Percentiles rank a stretch among this genome's conserved stretches.
These are phyloP conservation scores for Eucalyptus virginea DNA, from an alignment of 345 rosid species.

Conservation along the genomic window DNA sequence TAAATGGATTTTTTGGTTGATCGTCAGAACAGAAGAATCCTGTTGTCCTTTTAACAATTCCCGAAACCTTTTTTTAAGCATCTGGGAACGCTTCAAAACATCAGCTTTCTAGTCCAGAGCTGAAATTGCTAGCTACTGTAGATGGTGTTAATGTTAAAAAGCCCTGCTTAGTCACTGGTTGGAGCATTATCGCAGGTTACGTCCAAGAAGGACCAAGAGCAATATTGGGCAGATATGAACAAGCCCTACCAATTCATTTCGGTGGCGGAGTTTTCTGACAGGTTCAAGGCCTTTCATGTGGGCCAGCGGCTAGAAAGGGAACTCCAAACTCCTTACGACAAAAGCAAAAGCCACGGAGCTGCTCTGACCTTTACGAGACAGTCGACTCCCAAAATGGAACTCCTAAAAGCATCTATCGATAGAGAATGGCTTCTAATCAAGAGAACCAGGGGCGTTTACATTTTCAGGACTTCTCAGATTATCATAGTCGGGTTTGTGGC, in stretches of 20 bases:
- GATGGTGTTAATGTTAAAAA: background rate
- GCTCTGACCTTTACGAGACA: slow-evolving; percentile 13
- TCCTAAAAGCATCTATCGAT: slow-evolving; percentile 21
- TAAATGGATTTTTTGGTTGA: background rate
- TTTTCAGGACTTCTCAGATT: slow-evolving; percentile 25
- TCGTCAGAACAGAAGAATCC: background rate
- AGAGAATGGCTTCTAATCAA: slow-evolving; percentile 27
- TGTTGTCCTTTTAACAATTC: background rate
- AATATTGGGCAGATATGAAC: slow-evolving; percentile 14
- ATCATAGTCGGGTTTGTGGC: slow-evolving; percentile 35
- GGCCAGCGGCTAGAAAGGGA: slow-evolving; percentile 7
- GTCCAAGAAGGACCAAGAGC: slow-evolving; percentile 37
- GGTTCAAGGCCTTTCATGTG: slow-evolving; percentile 10
- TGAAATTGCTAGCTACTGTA: background rate
- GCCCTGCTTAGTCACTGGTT: background rate
- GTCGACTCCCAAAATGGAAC: slow-evolving; percentile 10
- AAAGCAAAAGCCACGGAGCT: slow-evolving; percentile 5
- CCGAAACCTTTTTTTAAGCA: background rate
- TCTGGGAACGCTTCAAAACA: background rate
- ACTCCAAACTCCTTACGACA: slow-evolving; percentile 17
- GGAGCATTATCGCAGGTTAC: slow-evolving; percentile 9
- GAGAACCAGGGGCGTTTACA: slow-evolving; percentile 20
- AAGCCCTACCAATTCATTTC: slow-evolving; percentile 13
- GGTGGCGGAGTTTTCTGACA: slow-evolving; percentile 7
- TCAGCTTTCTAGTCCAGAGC: background rate